Evolutionary conservation across 2,329 filamentous ascomycete species (phyloP).

Genomic region (Juglanconis oblonga): DNA sequence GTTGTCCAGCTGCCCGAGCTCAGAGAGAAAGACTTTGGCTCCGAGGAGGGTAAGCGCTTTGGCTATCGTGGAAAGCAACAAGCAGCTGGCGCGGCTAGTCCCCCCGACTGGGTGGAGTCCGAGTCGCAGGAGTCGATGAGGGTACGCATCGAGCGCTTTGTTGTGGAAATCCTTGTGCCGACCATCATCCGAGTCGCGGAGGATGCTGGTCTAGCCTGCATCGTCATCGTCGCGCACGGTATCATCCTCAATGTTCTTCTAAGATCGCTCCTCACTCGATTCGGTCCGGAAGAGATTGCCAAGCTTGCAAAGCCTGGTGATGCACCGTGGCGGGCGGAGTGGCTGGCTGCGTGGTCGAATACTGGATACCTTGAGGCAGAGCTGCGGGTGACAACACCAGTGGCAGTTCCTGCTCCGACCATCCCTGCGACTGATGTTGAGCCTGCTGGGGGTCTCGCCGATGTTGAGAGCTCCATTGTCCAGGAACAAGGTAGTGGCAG

Average conservation of each 20-base stretch:
- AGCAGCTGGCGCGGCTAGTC: conserved; percentile 21
- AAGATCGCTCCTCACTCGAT: conserved; percentile 56
- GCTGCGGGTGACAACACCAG: conserved; percentile 2
- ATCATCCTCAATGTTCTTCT: conserved; percentile 72
- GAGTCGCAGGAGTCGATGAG: conserved; percentile 70
- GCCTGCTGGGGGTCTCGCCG: background rate
- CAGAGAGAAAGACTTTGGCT: conserved; percentile 73
- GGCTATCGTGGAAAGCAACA: conserved; percentile 30
- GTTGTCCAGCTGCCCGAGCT: conserved; percentile 47
- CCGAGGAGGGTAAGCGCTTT: conserved; percentile 64
- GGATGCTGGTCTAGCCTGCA: conserved; percentile 31
- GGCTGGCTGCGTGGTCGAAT: conserved; percentile 47
- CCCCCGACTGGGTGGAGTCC: conserved; percentile 24
- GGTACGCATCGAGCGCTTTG: conserved; percentile 60
- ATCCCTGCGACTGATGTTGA: conserved; percentile 6
- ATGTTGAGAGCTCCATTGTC: background rate
- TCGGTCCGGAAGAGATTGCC: conserved; percentile 33
- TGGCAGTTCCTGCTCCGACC: background rate
- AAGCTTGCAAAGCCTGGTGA: conserved; percentile 21
- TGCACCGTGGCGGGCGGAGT: conserved; percentile 22
- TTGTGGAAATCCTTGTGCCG: conserved; percentile 57
- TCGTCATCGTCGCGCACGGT: conserved; percentile 78
- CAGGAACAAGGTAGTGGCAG: background rate
- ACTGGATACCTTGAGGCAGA: conserved; percentile 44
- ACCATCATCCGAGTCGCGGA: conserved; percentile 11